These are phyloP conservation scores for Aspergillus vadensis DNA, from an alignment of 2,329 filamentous ascomycete genomes.

Conservation along the genomic window DNA sequence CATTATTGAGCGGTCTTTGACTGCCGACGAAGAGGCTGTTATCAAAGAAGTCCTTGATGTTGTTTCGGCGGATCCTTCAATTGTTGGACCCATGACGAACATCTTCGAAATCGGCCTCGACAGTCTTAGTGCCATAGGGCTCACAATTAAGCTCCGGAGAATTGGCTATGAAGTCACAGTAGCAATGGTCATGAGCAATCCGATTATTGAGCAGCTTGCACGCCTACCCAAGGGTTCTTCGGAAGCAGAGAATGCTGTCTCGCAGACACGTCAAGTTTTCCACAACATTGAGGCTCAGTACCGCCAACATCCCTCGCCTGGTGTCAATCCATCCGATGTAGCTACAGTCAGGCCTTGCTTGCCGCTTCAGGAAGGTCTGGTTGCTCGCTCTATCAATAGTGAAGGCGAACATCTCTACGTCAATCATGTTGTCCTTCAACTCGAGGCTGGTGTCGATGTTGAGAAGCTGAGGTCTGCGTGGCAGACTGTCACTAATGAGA, in stretches of 20 bases:
- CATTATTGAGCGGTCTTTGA: constrained; percentile 19
- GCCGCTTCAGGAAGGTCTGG: constrained; percentile 37
- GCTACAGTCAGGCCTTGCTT: constrained; percentile 31
- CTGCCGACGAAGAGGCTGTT: constrained; percentile 28
- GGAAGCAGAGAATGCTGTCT: not conserved
- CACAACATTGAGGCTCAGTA: constrained; percentile 25
- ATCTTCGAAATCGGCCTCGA: constrained; percentile 44
- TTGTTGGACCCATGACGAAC: constrained; percentile 29
- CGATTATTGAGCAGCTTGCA: constrained; percentile 37
- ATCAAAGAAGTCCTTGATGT: constrained; percentile 27
- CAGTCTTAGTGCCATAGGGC: constrained; percentile 40
- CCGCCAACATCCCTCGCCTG: constrained; percentile 14
- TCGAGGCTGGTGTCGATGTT: constrained; percentile 32
- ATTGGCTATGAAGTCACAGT: constrained; percentile 38
- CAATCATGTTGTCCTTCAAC: constrained; percentile 41
- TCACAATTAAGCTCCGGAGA: constrained; percentile 38
- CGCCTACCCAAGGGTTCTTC: constrained; percentile 22
- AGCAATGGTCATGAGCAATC: constrained; percentile 39
- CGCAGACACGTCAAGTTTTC: constrained; percentile 16
- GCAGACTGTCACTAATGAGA: constrained; percentile 29
- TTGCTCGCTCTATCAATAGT: constrained; percentile 41
- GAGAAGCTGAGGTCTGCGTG: constrained; percentile 32
- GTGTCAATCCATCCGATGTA: constrained; percentile 16
- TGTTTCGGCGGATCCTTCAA: constrained; percentile 20
- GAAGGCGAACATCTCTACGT: constrained; percentile 39